Percentiles rank a stretch among this genome's conserved stretches.
Conservation (phyloP, 352 stramenopile species). For the Phytophthora citrophthora region DNA sequence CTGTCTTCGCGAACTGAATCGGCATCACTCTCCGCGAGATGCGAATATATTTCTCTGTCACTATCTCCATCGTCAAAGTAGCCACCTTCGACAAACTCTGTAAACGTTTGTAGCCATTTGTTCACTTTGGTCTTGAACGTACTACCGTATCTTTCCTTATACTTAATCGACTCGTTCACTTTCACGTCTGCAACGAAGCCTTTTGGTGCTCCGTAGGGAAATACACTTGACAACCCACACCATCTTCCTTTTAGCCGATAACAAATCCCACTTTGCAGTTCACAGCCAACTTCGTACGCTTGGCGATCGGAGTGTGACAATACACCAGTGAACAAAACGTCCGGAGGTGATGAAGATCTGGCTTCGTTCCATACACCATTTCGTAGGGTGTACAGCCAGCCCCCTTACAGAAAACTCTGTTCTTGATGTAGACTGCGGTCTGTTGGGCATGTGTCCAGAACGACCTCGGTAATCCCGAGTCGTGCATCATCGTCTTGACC, state of each 20-base stretch:
- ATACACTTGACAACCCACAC: background rate
- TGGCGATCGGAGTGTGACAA: background rate
- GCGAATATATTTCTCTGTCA: background rate
- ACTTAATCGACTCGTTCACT: background rate
- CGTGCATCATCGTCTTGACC: constrained; percentile 21
- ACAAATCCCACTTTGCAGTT: background rate
- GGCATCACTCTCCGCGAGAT: too few relatives aligned
- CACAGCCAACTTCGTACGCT: background rate
- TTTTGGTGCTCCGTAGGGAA: constrained; percentile 1
- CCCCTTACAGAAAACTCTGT: constrained; percentile 10
- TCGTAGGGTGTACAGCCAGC: background rate
- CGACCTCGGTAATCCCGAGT: constrained; percentile 7
- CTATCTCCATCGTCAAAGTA: background rate
- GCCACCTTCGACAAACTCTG: background rate
- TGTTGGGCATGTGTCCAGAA: constrained; percentile 9
- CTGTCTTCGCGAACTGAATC: too few relatives aligned
- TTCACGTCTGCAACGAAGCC: constrained; percentile 1
- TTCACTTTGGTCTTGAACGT: background rate
- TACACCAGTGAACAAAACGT: constrained; percentile 9
- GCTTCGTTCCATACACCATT: constrained; percentile 4
- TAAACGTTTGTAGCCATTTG: background rate
- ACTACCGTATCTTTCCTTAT: background rate
- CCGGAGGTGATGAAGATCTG: constrained; percentile 13
- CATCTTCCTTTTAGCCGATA: background rate
- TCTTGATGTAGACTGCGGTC: constrained; percentile 19